Conservation (phyloP, 1,284 basidiomycete species). For the Limonomyces culmigenus region DNA sequence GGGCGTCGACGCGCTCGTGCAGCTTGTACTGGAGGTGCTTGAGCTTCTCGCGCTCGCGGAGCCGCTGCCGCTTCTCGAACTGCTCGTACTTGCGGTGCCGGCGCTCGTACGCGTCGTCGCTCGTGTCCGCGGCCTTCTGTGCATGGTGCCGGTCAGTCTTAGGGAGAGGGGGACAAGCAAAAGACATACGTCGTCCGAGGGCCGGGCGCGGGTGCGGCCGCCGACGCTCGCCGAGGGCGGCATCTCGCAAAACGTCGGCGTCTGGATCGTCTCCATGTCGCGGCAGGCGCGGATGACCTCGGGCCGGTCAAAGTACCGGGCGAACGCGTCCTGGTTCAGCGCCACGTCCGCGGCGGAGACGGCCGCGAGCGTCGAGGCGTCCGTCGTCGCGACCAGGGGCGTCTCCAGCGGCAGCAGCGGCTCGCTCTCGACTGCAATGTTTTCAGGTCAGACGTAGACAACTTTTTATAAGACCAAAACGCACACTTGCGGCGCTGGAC, state of each 20-base stretch:
- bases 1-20: slow-evolving; percentile 73
- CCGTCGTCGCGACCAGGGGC: slow-evolving; percentile 53
- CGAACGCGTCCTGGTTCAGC: slow-evolving; percentile 40
- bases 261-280: slow-evolving; percentile 53
- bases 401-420: slow-evolving; percentile 50
- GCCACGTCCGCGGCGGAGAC: slow-evolving; percentile 10
- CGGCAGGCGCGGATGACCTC: slow-evolving; percentile 57
- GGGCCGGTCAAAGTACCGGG: slow-evolving; percentile 61
- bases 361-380: slow-evolving; percentile 20
- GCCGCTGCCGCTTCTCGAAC: slow-evolving; percentile 70
- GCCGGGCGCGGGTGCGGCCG: slow-evolving; percentile 47
- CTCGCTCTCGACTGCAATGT: slow-evolving; percentile 43
- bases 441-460: too few species aligned
- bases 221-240: slow-evolving; percentile 42
- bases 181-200: slow-evolving; percentile 52
- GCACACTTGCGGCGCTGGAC: slow-evolving; percentile 62
- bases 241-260: slow-evolving; percentile 45
- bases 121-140: slow-evolving; percentile 53
- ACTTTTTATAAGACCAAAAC: too few species aligned
- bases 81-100: slow-evolving; percentile 77
- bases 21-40: slow-evolving; percentile 85
- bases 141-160: background rate
- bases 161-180: too few species aligned
- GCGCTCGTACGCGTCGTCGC: slow-evolving; percentile 72
- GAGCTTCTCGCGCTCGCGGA: slow-evolving; percentile 81